These are phyloP conservation scores for Pichia ethanolica DNA, from an alignment of 805 yeast genomes.

Conservation along the genomic window DNA sequence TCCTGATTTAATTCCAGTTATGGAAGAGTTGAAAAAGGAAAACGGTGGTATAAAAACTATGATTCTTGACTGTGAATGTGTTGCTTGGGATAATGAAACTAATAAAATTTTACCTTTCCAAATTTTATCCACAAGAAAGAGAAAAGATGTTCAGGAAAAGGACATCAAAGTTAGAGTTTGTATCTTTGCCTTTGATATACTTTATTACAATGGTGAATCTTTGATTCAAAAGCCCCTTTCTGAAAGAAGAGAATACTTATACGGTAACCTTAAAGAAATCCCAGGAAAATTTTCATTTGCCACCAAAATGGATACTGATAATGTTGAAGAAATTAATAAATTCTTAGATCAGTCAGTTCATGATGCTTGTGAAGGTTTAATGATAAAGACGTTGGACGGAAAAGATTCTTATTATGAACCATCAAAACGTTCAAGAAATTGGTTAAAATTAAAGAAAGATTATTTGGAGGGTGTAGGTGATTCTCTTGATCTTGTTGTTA, in stretches of 20 bases:
- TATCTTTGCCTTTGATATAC: conserved; percentile 82
- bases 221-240: conserved; percentile 57
- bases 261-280: conserved; percentile 47
- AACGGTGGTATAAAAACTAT: conserved; percentile 42
- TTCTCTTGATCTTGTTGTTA: conserved; percentile 83
- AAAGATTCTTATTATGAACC: conserved; percentile 84
- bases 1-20: conserved; percentile 75
- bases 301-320: conserved; percentile 59
- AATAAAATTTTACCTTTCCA: conserved; percentile 90
- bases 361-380: conserved; percentile 89
- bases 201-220: conserved; percentile 68
- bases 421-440: conserved; percentile 86
- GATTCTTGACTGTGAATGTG: conserved; percentile 93
- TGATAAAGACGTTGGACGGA: conserved; percentile 87
- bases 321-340: conserved; percentile 65
- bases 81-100: conserved; percentile 83
- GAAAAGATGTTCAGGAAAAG: conserved; percentile 83
- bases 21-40: conserved; percentile 36
- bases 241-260: conserved; percentile 60
- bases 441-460: conserved; percentile 94
- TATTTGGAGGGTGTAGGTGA: conserved; percentile 94
- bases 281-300: conserved; percentile 83
- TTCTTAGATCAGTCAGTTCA: conserved; percentile 86
- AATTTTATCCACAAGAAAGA: conserved; percentile 83
- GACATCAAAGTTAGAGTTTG: conserved; percentile 90